These are phyloP conservation scores for Clarireedia paspali DNA, from an alignment of 2,329 filamentous ascomycete genomes.

Conservation along the genomic window DNA sequence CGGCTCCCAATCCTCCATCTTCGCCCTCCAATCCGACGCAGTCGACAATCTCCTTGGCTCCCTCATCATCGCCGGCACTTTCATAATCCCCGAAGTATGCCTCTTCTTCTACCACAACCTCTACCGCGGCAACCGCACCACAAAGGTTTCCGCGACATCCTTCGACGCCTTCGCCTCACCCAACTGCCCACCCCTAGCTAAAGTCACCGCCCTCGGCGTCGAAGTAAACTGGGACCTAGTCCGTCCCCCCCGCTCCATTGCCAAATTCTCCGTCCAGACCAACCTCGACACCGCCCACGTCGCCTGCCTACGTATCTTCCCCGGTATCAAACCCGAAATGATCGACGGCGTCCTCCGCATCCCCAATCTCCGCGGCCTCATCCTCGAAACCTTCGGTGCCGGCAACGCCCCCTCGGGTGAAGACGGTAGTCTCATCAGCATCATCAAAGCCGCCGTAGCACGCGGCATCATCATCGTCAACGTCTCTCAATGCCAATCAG, in stretches of 20 bases:
- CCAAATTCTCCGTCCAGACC: conserved; percentile 54
- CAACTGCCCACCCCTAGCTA: conserved; percentile 57
- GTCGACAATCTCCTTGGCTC: conserved; percentile 64
- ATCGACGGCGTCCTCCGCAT: conserved; percentile 58
- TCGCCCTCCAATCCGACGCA: conserved; percentile 63
- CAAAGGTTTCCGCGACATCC: conserved; percentile 60
- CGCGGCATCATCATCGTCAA: conserved; percentile 66
- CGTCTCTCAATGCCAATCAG: conserved; percentile 55
- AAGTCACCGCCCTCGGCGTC: conserved; percentile 51
- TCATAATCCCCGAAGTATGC: conserved; percentile 68
- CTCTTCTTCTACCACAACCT: conserved; percentile 67
- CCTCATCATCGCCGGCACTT: conserved; percentile 63
- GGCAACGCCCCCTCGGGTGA: conserved; percentile 63
- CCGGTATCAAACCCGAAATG: conserved; percentile 65
- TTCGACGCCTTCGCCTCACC: conserved; percentile 64
- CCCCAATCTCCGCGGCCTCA: conserved; percentile 55
- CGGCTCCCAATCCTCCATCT: conserved; percentile 57
- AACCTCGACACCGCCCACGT: conserved; percentile 59
- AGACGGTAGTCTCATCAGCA: conserved; percentile 47
- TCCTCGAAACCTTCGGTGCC: conserved; percentile 66
- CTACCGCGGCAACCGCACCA: conserved; percentile 60
- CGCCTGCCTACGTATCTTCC: conserved; percentile 63
- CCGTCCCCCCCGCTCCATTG: conserved; percentile 47
- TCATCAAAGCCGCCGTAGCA: conserved; percentile 55
- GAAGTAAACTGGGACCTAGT: conserved; percentile 58